These are phyloP conservation scores for Stygiomarasmius scandens DNA, from an alignment of 1,284 basidiomycete species.

Conservation along the genomic window DNA sequence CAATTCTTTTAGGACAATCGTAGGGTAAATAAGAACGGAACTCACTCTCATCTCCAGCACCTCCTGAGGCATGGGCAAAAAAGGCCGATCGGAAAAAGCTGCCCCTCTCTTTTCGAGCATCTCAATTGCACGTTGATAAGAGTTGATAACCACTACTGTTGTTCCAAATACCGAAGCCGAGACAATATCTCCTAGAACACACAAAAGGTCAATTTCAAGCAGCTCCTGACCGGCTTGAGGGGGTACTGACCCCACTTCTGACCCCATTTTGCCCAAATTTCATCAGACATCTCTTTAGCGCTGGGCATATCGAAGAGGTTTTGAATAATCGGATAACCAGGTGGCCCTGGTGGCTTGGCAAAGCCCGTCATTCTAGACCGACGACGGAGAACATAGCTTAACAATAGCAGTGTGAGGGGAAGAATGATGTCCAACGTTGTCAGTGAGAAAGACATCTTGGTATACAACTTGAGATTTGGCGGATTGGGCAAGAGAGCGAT, in stretches of 20 bases:
- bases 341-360: slow-evolving; percentile 28
- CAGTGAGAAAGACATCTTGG: too few relatives aligned
- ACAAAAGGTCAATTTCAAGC: neutral
- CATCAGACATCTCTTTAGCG: slow-evolving; percentile 19
- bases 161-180: slow-evolving; percentile 5
- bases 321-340: slow-evolving; percentile 26
- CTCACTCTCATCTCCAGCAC: slow-evolving; percentile 22
- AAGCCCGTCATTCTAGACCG: too few relatives aligned
- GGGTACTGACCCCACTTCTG: slow-evolving; percentile 24
- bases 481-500: too few relatives aligned
- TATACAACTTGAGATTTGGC: too few relatives aligned
- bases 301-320: slow-evolving; percentile 29
- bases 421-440: too few relatives aligned
- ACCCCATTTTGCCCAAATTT: slow-evolving; percentile 25
- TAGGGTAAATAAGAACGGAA: slow-evolving; percentile 15
- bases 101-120: slow-evolving; percentile 35
- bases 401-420: too few relatives aligned
- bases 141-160: slow-evolving; percentile 29
- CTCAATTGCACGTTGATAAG: slow-evolving; percentile 31
- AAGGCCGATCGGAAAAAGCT: slow-evolving; percentile 36
- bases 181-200: slow-evolving; percentile 8
- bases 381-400: too few relatives aligned
- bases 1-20: too few relatives aligned
- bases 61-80: slow-evolving; percentile 15
- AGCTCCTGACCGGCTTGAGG: neutral